Percentiles rank a stretch among this genome's conserved stretches.
Conservation (phyloP, 2,329 filamentous ascomycete genomes). For the Cladosporium sp. region DNA sequence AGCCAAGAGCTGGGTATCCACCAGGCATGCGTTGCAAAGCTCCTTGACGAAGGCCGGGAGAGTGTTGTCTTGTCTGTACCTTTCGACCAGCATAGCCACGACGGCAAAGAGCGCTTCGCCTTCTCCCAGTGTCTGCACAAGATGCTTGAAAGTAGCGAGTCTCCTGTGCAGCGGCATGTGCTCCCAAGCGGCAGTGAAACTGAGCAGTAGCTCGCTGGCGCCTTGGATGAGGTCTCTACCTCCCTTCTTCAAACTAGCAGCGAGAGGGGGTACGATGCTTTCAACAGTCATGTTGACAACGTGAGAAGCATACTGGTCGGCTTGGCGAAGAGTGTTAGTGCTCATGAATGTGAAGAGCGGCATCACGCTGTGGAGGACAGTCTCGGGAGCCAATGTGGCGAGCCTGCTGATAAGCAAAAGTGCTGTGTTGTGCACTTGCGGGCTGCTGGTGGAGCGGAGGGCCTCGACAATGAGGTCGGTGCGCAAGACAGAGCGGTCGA, state of each 20-base stretch:
- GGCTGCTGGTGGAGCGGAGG: constrained; percentile 83
- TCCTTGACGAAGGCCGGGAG: constrained; percentile 72
- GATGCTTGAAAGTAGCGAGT: constrained; percentile 74
- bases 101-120: constrained; percentile 86
- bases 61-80: constrained; percentile 72
- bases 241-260: constrained; percentile 73
- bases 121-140: constrained; percentile 79
- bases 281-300: constrained; percentile 93
- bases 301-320: constrained; percentile 94
- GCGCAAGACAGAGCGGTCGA: constrained; percentile 75
- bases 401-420: constrained; percentile 82
- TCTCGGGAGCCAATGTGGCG: constrained; percentile 80
- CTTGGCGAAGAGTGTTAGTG: constrained; percentile 81
- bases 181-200: constrained; percentile 93
- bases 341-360: constrained; percentile 99
- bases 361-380: constrained; percentile 96
- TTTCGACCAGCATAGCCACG: constrained; percentile 83
- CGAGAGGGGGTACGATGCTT: constrained; percentile 86
- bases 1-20: constrained; percentile 67
- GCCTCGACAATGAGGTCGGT: constrained; percentile 87
- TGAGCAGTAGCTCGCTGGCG: constrained; percentile 84
- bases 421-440: constrained; percentile 89
- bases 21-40: constrained; percentile 67
- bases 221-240: constrained; percentile 76
- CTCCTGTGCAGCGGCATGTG: constrained; percentile 88